Percentiles rank a stretch among this genome's conserved stretches.
These are phyloP conservation scores for Pouteria glomerata DNA, from an alignment of 148 eudicot species.

Conservation along the genomic window DNA sequence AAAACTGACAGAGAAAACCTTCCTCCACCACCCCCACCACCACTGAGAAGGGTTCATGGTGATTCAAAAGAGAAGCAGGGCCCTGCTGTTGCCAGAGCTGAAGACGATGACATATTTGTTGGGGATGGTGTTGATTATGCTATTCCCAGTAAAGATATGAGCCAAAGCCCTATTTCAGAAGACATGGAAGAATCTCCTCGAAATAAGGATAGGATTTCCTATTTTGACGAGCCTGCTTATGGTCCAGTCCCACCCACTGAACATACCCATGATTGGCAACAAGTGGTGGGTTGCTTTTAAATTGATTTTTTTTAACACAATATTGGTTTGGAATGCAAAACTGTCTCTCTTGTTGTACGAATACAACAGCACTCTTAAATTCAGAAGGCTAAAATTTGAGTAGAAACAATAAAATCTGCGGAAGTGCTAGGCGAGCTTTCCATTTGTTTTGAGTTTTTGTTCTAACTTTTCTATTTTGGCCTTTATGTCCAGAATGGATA, in stretches of 20 bases:
- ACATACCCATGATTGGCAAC: constrained; percentile 80
- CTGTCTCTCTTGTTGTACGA: neutral
- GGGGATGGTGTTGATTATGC: constrained; percentile 83
- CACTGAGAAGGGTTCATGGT: constrained; percentile 38
- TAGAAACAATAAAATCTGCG: neutral
- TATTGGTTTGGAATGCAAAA: constrained; percentile 1
- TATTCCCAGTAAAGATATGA: constrained; percentile 73
- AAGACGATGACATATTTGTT: constrained; percentile 90
- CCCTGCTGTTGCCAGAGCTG: constrained; percentile 57
- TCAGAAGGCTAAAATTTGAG: neutral
- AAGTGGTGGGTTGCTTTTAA: constrained; percentile 43
- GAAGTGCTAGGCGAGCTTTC: constrained; percentile 4
- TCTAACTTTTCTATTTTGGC: constrained; percentile 3
- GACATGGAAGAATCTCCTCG: constrained; percentile 99
- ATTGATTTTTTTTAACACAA: neutral
- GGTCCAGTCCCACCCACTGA: constrained; percentile 90
- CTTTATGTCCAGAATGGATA: constrained; percentile 64
- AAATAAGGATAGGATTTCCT: constrained; percentile 60
- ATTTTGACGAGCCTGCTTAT: constrained; percentile 73
- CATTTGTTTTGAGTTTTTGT: neutral
- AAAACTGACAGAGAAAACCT: constrained; percentile 42
- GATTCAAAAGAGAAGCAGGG: constrained; percentile 57
- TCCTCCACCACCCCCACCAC: constrained; percentile 87
- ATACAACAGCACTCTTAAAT: neutral
- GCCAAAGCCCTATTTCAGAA: constrained; percentile 88